Conservation (phyloP, 148 eudicot species). For the Silene conica region DNA sequence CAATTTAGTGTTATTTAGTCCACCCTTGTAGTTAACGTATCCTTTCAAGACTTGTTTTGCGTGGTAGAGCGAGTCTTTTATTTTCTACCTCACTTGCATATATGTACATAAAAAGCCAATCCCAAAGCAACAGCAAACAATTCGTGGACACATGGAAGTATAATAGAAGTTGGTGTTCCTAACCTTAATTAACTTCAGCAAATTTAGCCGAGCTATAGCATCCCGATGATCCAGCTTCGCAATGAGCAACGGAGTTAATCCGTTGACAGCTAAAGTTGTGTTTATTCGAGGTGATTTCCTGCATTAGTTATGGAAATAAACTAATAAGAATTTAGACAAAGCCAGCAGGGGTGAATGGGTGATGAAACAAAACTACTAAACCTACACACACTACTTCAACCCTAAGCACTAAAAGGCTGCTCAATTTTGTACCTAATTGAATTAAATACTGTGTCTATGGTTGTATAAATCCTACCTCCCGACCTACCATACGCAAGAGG, state of each 20-base stretch:
- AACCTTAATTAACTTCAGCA: conserved; percentile 93
- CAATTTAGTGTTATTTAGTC: too few relatives aligned
- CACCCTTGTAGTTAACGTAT: too few relatives aligned
- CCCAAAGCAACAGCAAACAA: too few relatives aligned
- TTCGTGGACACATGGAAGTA: not conserved
- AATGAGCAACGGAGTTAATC: conserved; percentile 88
- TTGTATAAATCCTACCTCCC: not conserved
- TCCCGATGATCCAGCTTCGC: conserved; percentile 93
- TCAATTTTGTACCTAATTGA: too few relatives aligned
- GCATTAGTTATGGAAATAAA: conserved; percentile 22
- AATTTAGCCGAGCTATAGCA: conserved; percentile 96
- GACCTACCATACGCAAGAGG: not conserved
- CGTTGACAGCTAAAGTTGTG: conserved; percentile 89
- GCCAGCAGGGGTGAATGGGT: not conserved
- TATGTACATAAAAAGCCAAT: too few relatives aligned
- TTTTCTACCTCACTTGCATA: too few relatives aligned
- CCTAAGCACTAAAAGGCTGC: not conserved
- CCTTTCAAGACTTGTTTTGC: too few relatives aligned
- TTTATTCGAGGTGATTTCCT: conserved; percentile 95
- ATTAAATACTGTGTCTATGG: not conserved
- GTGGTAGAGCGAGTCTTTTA: too few relatives aligned
- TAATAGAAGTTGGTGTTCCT: conserved; percentile 1
- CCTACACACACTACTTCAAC: not conserved
- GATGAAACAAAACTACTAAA: not conserved
- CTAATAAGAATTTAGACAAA: conserved; percentile 8